phyloP scores from a whole-genome alignment of 495 filamentous ascomycete species.

The Aspergillus kassunensis region DNA sequence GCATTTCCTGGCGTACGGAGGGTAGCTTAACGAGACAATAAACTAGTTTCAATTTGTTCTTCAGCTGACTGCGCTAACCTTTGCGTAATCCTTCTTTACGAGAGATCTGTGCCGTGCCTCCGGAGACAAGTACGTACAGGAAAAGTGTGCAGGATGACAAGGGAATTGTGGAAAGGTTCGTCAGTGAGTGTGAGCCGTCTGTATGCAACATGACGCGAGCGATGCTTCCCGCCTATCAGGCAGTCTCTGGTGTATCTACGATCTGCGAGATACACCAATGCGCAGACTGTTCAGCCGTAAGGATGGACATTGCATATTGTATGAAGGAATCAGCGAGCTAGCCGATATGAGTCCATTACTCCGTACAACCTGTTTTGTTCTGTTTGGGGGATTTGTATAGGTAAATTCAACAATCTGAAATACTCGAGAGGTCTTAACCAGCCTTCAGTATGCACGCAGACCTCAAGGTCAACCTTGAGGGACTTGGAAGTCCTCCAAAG shows the following conservation, averaged over 20 bases:
- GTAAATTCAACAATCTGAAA: too few relatives aligned
- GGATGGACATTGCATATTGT: background rate
- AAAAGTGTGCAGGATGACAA: too few relatives aligned
- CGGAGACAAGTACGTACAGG: too few relatives aligned
- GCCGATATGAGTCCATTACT: too few relatives aligned
- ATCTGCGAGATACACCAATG: background rate
- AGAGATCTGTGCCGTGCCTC: background rate
- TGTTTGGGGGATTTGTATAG: too few relatives aligned
- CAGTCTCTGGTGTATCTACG: background rate
- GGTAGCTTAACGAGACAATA: conserved; percentile 7
- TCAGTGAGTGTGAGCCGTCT: background rate
- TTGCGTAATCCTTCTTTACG: background rate
- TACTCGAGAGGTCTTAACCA: too few relatives aligned
- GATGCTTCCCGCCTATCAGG: background rate
- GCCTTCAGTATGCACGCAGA: too few relatives aligned
- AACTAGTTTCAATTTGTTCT: background rate
- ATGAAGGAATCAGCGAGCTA: background rate
- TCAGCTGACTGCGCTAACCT: conserved; percentile 2
- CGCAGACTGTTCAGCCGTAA: background rate
- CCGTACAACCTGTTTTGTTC: too few relatives aligned
- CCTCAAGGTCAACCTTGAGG: too few relatives aligned
- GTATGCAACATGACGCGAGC: background rate
- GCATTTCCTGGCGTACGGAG: conserved; percentile 25
- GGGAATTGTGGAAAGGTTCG: background rate
- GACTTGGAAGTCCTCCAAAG: too few relatives aligned